phyloP scores from a whole-genome alignment of 495 filamentous ascomycete genomes.

The Aspergillus indologenus region DNA sequence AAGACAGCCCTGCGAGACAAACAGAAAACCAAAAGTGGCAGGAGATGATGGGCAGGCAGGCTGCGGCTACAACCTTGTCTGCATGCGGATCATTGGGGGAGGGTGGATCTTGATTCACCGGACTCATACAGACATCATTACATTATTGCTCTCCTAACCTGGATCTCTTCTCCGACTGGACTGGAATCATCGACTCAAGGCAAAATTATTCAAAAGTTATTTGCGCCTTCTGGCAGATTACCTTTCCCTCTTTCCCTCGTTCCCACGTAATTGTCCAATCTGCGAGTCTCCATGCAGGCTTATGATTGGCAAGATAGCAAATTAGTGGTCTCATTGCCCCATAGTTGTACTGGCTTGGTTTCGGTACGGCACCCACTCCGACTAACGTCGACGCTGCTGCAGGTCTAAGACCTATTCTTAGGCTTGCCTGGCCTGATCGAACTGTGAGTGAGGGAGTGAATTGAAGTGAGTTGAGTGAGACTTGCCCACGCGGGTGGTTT shows the following conservation, averaged over 20 bases:
- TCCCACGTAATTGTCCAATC: background rate
- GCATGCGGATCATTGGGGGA: background rate
- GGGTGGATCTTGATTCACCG: background rate
- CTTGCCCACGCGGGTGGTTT: slow-evolving; percentile 6
- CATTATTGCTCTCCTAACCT: no score
- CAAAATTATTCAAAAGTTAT: no score
- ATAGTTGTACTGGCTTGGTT: background rate
- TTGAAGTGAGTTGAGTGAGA: background rate
- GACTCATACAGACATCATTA: no score
- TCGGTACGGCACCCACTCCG: slow-evolving; percentile 6
- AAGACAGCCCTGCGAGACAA: no score
- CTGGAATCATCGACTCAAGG: background rate
- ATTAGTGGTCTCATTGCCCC: background rate
- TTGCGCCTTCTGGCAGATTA: background rate
- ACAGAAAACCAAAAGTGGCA: no score
- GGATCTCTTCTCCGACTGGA: background rate
- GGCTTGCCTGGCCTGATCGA: slow-evolving; percentile 20
- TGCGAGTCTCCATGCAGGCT: background rate
- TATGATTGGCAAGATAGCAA: background rate
- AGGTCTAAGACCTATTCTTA: slow-evolving; percentile 27
- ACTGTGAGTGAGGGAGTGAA: background rate
- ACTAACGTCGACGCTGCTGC: slow-evolving; percentile 16
- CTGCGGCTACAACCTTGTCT: slow-evolving; percentile 2
- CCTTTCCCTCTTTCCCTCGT: slow-evolving; percentile 4
- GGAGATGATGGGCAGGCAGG: no score